phyloP scores from a whole-genome alignment of 208 protist species.

The Endotrypanum monterogeii region DNA sequence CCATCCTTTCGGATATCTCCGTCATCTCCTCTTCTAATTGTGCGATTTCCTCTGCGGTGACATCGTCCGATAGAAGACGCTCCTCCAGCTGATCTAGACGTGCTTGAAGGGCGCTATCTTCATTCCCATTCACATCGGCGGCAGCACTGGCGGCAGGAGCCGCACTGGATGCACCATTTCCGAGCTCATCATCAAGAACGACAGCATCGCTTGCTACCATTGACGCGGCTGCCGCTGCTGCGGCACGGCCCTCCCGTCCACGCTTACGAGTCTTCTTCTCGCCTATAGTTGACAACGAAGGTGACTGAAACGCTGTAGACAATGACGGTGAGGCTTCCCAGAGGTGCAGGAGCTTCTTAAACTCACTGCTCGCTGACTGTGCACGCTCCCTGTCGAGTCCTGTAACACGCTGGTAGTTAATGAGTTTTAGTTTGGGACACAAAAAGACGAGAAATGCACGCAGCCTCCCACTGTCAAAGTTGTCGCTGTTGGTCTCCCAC shows the following conservation, averaged over 20 bases:
- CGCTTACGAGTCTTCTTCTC: conserved; percentile 77
- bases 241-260: conserved; percentile 65
- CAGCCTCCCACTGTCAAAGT: conserved; percentile 44
- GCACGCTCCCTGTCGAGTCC: conserved; percentile 40
- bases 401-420: conserved; percentile 88
- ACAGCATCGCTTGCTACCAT: neutral
- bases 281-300: conserved; percentile 4
- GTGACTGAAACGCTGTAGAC: neutral
- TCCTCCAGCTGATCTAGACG: conserved; percentile 68
- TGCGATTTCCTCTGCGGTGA: conserved; percentile 74
- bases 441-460: conserved; percentile 82
- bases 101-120: conserved; percentile 41
- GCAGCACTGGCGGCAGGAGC: neutral
- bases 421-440: conserved; percentile 78
- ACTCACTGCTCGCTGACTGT: conserved; percentile 34
- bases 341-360: conserved; percentile 39
- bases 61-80: conserved; percentile 66
- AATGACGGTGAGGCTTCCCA: conserved; percentile 26
- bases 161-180: neutral
- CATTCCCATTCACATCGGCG: conserved; percentile 11
- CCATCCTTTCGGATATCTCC: conserved; percentile 54
- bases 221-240: conserved; percentile 19
- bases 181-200: neutral
- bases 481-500: conserved; percentile 45
- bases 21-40: conserved; percentile 79